These are phyloP conservation scores for Leccinum griseonigrum DNA, from an alignment of 1,284 basidiomycete species.

Conservation along the genomic window DNA sequence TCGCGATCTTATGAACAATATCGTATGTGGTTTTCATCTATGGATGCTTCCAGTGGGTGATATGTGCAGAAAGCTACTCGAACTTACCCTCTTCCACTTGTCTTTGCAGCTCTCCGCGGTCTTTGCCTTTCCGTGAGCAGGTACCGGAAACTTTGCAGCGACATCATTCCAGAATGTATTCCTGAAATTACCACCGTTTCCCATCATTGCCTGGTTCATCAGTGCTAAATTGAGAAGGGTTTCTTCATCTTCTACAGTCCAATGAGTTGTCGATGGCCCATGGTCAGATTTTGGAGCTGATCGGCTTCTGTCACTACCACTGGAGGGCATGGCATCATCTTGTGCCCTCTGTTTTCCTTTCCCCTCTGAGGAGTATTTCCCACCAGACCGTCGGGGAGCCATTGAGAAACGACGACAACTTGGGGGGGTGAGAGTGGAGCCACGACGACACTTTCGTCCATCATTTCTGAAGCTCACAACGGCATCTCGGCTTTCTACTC, in stretches of 20 bases:
- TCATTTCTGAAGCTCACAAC: too few species aligned
- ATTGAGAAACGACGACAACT: background rate
- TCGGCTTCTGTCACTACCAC: background rate
- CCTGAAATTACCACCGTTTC: background rate
- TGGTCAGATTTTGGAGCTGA: background rate
- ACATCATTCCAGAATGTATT: background rate
- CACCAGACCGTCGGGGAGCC: background rate
- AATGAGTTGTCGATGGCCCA: background rate
- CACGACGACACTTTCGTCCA: too few species aligned
- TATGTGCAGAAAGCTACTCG: background rate
- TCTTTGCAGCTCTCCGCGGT: background rate
- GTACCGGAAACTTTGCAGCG: background rate
- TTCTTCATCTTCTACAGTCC: background rate
- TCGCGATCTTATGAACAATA: background rate
- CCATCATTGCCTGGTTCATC: background rate
- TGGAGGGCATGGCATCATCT: background rate
- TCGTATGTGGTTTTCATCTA: background rate
- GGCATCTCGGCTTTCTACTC: too few species aligned
- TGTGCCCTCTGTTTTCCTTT: background rate
- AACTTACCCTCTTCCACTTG: background rate
- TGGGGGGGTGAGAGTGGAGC: too few species aligned
- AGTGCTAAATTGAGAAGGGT: background rate
- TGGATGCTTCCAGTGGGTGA: background rate
- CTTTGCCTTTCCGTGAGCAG: background rate
- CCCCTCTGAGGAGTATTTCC: background rate